Base-by-base conservation (phyloP, 495 filamentous ascomycete species). In the Apiosordaria backusii region DNA sequence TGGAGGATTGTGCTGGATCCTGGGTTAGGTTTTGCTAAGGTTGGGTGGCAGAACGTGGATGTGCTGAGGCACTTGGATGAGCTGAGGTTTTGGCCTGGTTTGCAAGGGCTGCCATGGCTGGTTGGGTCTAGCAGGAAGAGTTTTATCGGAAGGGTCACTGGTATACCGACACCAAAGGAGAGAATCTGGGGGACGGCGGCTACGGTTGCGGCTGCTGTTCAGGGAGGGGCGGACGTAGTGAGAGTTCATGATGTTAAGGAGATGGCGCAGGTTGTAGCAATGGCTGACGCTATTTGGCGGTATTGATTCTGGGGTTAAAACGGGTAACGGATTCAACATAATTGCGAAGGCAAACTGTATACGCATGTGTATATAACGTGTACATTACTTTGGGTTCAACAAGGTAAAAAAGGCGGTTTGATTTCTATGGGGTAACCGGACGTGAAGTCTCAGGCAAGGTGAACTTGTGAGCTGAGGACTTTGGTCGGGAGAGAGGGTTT, bases 1-100 rank as follows among this genome's bases (percentile, higher is more conserved):
- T 99, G 95, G 95, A 90, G 95, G 54, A 93, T 99, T 57, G 89
- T 98, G 55, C 85, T 99, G 3, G 95, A 99, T 71, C 95, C 95
- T 0, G 95, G 95, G 0, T 86, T 99, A 10, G 95, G 95, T 0
- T 99, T 99, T 68, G 91, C 95, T 23, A 99, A 99, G 79, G 85
- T 85, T 2, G 83, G 86, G 67, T 81, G 82, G 22, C 90, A 96
- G 74, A 96, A 97, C 76, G 75, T 99, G 23, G 87, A 92, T 63
- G 78, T 99, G 7, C 77, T 99, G 60, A 80, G 90, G 16, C 75
- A 85, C 1, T 75, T 97, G 45, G 80, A 81, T 15, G 82, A 85
- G 61, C 68, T 98, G 63, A 82, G 90, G 16, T 75, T 71, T 5
- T 85, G 81, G 73, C 83, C 87, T 21, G 89, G 89, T 1, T 69